These are phyloP conservation scores for Debaryomycetaceae sp. DNA, from an alignment of 1,139 yeast genomes.

Conservation along the genomic window DNA sequence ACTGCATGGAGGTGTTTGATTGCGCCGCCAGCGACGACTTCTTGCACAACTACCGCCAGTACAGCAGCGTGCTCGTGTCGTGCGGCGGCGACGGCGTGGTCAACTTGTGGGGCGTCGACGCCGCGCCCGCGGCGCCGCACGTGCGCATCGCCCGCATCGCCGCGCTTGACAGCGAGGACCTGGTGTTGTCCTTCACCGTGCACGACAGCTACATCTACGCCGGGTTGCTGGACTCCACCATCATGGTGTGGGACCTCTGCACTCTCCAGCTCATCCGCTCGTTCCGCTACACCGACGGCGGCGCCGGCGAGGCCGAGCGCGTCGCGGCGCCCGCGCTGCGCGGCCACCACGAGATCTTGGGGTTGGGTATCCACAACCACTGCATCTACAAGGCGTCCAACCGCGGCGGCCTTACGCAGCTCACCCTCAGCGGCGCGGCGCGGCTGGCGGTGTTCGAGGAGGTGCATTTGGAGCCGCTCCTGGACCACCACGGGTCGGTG, in stretches of 20 bases:
- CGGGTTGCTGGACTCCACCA: constrained; percentile 68
- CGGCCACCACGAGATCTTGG: constrained; percentile 27
- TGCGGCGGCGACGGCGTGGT: constrained; percentile 92
- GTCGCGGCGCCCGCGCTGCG: constrained; percentile 7
- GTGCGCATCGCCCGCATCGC: constrained; percentile 21
- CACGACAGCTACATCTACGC: constrained; percentile 68
- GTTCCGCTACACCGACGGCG: constrained; percentile 40
- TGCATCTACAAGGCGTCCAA: constrained; percentile 54
- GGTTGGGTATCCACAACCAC: constrained; percentile 45
- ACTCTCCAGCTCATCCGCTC: constrained; percentile 70
- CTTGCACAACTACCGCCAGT: constrained; percentile 16
- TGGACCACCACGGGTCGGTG: constrained; percentile 14
- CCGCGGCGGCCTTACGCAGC: constrained; percentile 50
- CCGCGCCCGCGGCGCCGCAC: constrained; percentile 6
- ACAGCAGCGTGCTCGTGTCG: constrained; percentile 23
- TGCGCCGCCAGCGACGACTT: constrained; percentile 17
- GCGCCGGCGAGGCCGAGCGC: constrained; percentile 20
- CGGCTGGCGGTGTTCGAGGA: constrained; percentile 8
- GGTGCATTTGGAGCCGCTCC: constrained; percentile 4
- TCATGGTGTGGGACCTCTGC: constrained; percentile 80
- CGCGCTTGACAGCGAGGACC: constrained; percentile 60
- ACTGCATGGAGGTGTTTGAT: constrained; percentile 51
- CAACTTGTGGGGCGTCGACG: constrained; percentile 60
- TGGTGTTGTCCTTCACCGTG: constrained; percentile 63
- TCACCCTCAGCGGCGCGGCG: constrained; percentile 28